Conservation (phyloP, 257 asterid genomes). For the Solanum medicagineum region DNA sequence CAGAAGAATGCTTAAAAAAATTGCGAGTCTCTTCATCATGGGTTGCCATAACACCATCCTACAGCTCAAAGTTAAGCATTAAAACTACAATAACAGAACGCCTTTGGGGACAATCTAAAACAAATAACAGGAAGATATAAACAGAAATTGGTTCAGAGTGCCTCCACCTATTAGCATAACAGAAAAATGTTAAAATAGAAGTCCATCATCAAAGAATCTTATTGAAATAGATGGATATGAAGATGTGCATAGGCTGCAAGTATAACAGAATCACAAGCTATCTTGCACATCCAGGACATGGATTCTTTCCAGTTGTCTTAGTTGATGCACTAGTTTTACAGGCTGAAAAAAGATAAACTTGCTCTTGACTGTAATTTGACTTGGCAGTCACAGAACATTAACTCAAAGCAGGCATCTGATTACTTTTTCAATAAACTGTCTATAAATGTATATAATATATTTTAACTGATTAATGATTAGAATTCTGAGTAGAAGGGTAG, state of each 20-base stretch:
- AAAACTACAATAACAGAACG: not conserved
- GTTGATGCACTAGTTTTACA: not conserved
- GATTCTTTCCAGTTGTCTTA: not conserved
- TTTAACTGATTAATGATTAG: not conserved
- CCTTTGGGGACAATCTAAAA: not conserved
- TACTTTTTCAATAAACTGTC: not conserved
- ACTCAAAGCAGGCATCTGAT: not conserved
- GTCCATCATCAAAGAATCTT: not conserved
- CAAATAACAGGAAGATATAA: conserved; percentile 1
- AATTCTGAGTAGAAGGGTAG: not conserved
- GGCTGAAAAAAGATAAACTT: not conserved
- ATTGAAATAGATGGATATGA: not conserved
- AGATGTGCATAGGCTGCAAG: not conserved
- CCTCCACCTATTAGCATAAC: not conserved
- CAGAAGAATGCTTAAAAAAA: conserved; percentile 86
- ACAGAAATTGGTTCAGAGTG: not conserved
- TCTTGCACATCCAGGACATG: not conserved
- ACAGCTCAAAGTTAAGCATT: not conserved
- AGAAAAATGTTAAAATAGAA: not conserved
- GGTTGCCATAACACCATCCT: conserved; percentile 99
- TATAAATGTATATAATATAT: not conserved
- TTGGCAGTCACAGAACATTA: not conserved
- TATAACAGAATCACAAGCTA: not conserved
- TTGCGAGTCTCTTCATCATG: conserved; percentile 98
- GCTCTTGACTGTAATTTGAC: not conserved